phyloP scores from a whole-genome alignment of 73 alveolate genomes.

The Paramecium pentaurelia region DNA sequence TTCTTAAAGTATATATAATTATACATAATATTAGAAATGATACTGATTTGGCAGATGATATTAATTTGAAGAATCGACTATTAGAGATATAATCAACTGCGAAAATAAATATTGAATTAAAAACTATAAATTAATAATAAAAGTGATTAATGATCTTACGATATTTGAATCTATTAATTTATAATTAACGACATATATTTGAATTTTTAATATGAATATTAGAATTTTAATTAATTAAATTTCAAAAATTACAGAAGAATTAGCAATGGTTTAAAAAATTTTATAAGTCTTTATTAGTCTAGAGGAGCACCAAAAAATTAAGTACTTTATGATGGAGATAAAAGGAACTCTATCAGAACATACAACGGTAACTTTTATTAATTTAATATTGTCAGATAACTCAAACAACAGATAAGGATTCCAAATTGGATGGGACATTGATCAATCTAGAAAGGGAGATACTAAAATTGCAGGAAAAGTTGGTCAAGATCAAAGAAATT shows the following conservation, averaged over 20 bases:
- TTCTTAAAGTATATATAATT: background rate
- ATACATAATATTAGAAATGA: background rate
- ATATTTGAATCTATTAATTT: background rate
- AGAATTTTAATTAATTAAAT: background rate
- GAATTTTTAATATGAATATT: background rate
- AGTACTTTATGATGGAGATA: conserved; percentile 25
- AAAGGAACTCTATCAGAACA: conserved; percentile 13
- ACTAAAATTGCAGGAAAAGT: conserved; percentile 28
- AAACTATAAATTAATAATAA: background rate
- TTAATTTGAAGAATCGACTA: background rate
- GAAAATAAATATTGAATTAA: background rate
- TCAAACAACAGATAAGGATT: background rate
- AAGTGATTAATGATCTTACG: background rate
- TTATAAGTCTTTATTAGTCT: conserved; percentile 31
- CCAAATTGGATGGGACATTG: conserved; percentile 41
- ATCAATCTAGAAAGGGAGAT: conserved; percentile 35
- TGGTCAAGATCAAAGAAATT: background rate
- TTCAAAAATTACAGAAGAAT: background rate
- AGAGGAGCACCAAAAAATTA: conserved; percentile 43
- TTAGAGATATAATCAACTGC: background rate
- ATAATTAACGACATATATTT: background rate
- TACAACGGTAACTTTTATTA: background rate
- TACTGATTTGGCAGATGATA: background rate
- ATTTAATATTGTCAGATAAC: background rate
- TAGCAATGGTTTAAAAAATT: background rate